A percentile compares a stretch with the other conserved stretches of the same genome.
These are phyloP conservation scores for Styphnolobium japonicum DNA, from an alignment of 306 rosid genomes.

Conservation along the genomic window DNA sequence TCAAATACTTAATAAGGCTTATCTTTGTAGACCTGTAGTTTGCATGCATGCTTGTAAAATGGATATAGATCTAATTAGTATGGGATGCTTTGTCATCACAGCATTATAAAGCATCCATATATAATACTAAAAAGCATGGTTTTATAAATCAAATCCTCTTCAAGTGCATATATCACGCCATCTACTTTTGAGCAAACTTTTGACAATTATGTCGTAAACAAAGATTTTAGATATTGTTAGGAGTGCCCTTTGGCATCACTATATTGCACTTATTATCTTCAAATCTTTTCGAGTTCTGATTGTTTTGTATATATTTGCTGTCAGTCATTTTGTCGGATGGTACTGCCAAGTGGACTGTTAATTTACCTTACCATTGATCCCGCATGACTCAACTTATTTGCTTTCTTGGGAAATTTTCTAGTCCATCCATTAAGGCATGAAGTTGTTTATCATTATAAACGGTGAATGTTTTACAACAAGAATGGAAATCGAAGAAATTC, in stretches of 20 bases:
- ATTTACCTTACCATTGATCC: neutral
- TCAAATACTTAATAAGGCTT: neutral
- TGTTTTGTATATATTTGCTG: neutral
- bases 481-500: neutral
- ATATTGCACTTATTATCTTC: neutral
- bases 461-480: neutral
- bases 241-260: slow-evolving; percentile 6
- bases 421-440: neutral
- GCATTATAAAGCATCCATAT: neutral
- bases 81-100: slow-evolving; percentile 2
- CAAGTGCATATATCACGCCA: neutral
- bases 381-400: slow-evolving; percentile 8
- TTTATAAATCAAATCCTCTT: neutral
- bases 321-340: neutral
- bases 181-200: slow-evolving; percentile 3
- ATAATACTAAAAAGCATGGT: neutral
- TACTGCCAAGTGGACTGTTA: neutral
- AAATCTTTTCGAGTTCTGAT: neutral
- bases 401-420: neutral
- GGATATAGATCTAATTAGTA: neutral
- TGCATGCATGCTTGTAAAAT: slow-evolving; percentile 12
- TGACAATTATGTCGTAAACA: neutral
- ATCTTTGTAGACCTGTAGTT: neutral
- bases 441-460: neutral
- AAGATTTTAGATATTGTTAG: neutral